Base-by-base conservation (phyloP, 768 basidiomycete species). In the Auricularia heimuer region DNA sequence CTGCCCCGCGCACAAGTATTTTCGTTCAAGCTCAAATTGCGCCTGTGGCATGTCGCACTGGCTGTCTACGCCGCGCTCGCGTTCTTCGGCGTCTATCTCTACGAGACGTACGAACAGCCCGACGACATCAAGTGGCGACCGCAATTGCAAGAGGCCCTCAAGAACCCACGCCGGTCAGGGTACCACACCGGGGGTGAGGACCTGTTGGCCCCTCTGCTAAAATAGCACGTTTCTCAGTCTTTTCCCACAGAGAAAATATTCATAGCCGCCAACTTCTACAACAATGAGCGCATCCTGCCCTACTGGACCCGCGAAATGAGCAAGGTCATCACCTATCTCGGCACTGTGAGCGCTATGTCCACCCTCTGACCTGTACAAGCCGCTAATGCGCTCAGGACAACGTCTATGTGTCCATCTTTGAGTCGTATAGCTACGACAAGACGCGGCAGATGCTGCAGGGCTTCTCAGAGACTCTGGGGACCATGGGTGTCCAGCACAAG, bases 261-360 rank as follows among this genome's bases (percentile, higher is more conserved):
- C 65, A 75, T 79, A 68, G 78, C 76, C 12, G 78, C 77, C 2
- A 76, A 79, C 71, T 77, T 81, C 66, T 74, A 71, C 70, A 72
- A 80, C 62, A 78, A 79, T 47, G 70, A 75, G 63, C 63, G 61
- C 0, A 72, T 80, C 1, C 68, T 81, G 34, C 76, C 78, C 0
- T 76, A 77, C 62, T 81, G 79, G 79, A 73, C 73, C 2, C 63
- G 69, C 4, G 70, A 77, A 39, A 68, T 80, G 37, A 64, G 76
- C 58, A 71, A 73, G 65, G 68, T 70, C 3, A 77, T 79, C 10
- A 65, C 71, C 47, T 78, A 75, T 62, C 73, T 81, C 56, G 80
- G 80, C n/a, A 58, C 70, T 4, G 76, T 60, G 29, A 24, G 56
- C 33, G 10, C 24, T 18, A 8, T 54, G 56, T 24, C 56, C 11